Evolutionary conservation across 2,329 filamentous ascomycete species (phyloP).

Genomic region (Alternaria viburni): DNA sequence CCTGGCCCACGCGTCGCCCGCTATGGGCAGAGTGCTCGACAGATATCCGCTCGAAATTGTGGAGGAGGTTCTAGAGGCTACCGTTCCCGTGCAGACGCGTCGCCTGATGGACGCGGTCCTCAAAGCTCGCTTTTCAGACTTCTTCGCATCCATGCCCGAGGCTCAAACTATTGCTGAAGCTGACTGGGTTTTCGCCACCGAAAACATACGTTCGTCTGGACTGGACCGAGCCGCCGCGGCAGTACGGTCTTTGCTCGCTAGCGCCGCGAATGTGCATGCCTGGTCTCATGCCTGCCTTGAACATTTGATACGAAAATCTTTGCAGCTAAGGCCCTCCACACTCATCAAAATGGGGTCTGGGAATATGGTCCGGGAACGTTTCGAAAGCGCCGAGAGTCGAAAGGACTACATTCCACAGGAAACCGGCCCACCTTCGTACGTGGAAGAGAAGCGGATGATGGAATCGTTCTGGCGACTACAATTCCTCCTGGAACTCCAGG

Average conservation of each 20-base stretch:
- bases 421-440: conserved; percentile 9
- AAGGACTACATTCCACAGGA: conserved; percentile 12
- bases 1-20: conserved; percentile 10
- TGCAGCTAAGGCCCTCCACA: conserved; percentile 9
- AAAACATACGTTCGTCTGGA: background rate
- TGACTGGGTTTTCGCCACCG: background rate
- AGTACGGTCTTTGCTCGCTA: conserved; percentile 7
- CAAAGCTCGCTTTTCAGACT: background rate
- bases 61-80: conserved; percentile 5
- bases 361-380: too few species aligned
- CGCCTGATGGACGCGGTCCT: background rate
- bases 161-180: background rate
- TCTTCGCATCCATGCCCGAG: background rate
- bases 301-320: conserved; percentile 12
- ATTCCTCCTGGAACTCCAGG: conserved; percentile 11
- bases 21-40: conserved; percentile 10
- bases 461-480: conserved; percentile 11
- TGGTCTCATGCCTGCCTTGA: conserved; percentile 14
- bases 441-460: conserved; percentile 14
- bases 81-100: conserved; percentile 1
- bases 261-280: conserved; percentile 3
- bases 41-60: conserved; percentile 16
- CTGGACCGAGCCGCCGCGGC: background rate
- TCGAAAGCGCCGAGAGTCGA: conserved; percentile 9
- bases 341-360: too few species aligned